phyloP scores from a whole-genome alignment of 345 rosid genomes.

The Citrus australasica region DNA sequence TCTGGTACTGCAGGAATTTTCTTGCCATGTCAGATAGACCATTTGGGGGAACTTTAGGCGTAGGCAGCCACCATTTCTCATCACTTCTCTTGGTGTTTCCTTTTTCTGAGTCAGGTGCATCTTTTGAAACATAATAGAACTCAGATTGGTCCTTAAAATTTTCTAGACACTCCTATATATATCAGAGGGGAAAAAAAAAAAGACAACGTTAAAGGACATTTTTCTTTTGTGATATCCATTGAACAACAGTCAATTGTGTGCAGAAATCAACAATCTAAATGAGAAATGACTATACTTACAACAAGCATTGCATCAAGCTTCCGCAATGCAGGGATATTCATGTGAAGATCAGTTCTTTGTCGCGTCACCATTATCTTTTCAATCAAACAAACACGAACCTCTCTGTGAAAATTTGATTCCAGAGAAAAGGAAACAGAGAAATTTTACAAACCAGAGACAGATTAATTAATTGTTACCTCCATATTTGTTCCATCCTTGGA shows the following conservation, averaged over 20 bases:
- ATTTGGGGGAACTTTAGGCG: conserved; percentile 64
- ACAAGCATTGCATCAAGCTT: conserved; percentile 93
- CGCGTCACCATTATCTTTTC: conserved; percentile 74
- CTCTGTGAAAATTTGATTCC: not conserved
- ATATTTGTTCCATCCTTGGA: conserved; percentile 49
- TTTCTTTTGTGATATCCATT: not conserved
- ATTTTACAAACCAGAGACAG: not conserved
- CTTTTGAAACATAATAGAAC: conserved; percentile 60
- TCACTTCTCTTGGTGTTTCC: conserved; percentile 50
- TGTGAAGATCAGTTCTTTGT: conserved; percentile 80
- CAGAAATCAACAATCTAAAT: not conserved
- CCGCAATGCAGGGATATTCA: conserved; percentile 90
- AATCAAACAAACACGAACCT: not conserved
- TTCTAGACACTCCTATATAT: conserved; percentile 65
- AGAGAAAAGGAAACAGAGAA: not conserved
- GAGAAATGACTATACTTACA: conserved; percentile 41
- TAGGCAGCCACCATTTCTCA: conserved; percentile 94
- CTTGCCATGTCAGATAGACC: conserved; percentile 68
- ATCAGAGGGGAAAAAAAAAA: not conserved
- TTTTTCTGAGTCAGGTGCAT: conserved; percentile 62
- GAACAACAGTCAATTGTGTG: not conserved
- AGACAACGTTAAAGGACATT: not conserved
- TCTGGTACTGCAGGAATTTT: conserved; percentile 73
- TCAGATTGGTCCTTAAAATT: conserved; percentile 72
- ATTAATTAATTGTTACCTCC: conserved; percentile 39